phyloP scores from a whole-genome alignment of 345 rosid genomes.

The Citrus medica region DNA sequence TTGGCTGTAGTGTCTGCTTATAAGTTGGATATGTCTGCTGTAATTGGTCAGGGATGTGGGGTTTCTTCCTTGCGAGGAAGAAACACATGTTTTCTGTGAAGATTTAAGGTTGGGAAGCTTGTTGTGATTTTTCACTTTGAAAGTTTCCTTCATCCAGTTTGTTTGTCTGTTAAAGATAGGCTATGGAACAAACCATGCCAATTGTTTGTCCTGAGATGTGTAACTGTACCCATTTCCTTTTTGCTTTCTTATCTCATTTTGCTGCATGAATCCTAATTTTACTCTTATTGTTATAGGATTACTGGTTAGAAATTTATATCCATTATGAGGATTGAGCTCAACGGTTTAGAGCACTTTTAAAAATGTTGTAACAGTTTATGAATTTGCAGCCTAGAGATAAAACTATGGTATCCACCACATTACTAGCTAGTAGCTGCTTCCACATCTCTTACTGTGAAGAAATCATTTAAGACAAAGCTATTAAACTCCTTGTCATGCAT shows the following conservation, averaged over 20 bases:
- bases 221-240: neutral
- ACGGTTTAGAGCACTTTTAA: neutral
- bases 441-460: neutral
- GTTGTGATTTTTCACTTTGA: neutral
- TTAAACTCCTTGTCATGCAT: neutral
- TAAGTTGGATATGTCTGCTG: neutral
- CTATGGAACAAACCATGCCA: neutral
- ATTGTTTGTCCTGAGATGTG: neutral
- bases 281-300: neutral
- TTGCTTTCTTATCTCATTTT: neutral
- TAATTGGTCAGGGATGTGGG: neutral
- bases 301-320: constrained; percentile 3
- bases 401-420: neutral
- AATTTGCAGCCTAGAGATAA: neutral
- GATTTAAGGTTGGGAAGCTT: neutral
- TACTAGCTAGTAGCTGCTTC: neutral
- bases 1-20: neutral
- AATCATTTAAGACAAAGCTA: neutral
- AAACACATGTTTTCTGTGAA: neutral
- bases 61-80: neutral
- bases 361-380: neutral
- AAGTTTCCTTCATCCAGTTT: neutral
- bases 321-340: neutral
- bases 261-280: neutral
- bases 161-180: neutral